Evolutionary conservation across 306 rosid species (phyloP), one percentile per base, ranked within the genome.

Genomic region (Dicorynia guianensis): DNA sequence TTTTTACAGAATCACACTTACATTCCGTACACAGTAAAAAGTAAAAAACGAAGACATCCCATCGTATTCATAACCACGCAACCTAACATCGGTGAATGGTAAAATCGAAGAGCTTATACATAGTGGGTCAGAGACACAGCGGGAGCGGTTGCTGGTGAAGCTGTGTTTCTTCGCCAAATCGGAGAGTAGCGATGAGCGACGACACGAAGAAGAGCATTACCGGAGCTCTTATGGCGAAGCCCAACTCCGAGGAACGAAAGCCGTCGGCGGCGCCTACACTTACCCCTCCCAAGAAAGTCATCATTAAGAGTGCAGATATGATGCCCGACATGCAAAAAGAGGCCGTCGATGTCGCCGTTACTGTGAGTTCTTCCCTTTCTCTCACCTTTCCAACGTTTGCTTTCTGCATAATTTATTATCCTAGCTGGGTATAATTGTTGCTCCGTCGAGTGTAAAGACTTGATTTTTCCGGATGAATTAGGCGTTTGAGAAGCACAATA

Each of bases 261-360:
- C 91, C 91, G 42, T 75, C 79, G 12, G 38, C 82, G 1, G 57
- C 83, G 6, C 7, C 89, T 3, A 89, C 84, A 6, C 75, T 79
- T 4, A 50, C 69, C 8, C 68, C 83, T 0, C 52, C 84, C 1
- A 87, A 89, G 86, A 88, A 86, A 56, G 85, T 89, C 68, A 82
- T 89, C 74, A 88, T 93, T 60, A 93, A 89, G 90, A 93, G 95
- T 56, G 95, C 95, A 17, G 98, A 93, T 63, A 93, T 93, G 98
- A 62, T 84, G 42, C 84, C 86, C 19, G 90, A 93, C 66, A 83
- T 91, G 88, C 92, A 93, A 84, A 86, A 83, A 79, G 93, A 91
- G 85, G 97, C 98, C 40, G 76, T 93, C 38, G 96, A 88, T 70
- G 79, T 91, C 72, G 98, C 98, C 69, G 82, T 91, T 79, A 76